Conservation (phyloP, 2,329 filamentous ascomycete genomes). For the Fusarium chlamydosporum region DNA sequence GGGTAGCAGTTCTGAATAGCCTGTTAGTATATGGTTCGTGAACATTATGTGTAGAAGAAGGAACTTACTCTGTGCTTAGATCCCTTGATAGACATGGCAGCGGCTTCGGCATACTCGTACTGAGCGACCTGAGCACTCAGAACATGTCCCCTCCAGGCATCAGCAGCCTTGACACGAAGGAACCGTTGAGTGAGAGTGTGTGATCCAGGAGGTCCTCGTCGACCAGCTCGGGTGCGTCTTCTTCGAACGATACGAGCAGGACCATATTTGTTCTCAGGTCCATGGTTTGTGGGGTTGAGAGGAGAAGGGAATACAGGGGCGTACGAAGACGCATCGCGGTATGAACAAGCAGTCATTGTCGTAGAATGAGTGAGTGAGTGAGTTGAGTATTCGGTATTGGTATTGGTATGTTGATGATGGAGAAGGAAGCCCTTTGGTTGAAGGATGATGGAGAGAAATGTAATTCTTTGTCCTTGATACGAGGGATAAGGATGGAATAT, state of each 20-base stretch:
- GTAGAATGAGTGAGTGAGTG: not conserved
- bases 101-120: constrained; percentile 41
- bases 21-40: constrained; percentile 15
- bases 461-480: constrained; percentile 10
- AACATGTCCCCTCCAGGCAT: constrained; percentile 58
- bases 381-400: constrained; percentile 18
- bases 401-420: constrained; percentile 1
- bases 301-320: constrained; percentile 49
- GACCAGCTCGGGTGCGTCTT: constrained; percentile 34
- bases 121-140: constrained; percentile 49
- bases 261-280: constrained; percentile 30
- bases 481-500: constrained; percentile 27
- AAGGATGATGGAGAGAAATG: constrained; percentile 14
- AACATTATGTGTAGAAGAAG: not conserved
- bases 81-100: constrained; percentile 16
- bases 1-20: constrained; percentile 35
- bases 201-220: constrained; percentile 40
- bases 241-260: constrained; percentile 40
- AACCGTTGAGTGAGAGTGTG: constrained; percentile 59
- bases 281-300: constrained; percentile 48
- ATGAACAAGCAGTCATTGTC: constrained; percentile 39
- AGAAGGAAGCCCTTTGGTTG: constrained; percentile 7
- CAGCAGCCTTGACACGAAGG: constrained; percentile 60
- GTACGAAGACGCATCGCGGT: constrained; percentile 43
- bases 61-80: constrained; percentile 40